phyloP scores from a whole-genome alignment of 2,329 filamentous ascomycete species.

The Byssochlamys sp. region DNA sequence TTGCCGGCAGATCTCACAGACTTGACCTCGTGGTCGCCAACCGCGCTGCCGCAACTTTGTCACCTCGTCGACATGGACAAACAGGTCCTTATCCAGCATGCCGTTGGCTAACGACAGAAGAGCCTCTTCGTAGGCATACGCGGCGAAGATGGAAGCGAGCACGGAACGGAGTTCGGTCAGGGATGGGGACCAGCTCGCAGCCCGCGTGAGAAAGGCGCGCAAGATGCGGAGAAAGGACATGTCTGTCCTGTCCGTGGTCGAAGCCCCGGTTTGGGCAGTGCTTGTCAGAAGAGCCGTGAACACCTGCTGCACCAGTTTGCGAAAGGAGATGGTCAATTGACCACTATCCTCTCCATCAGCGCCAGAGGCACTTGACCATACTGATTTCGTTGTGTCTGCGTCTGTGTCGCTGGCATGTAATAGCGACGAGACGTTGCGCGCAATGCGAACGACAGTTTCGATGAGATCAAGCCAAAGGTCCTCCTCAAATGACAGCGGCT shows the following conservation, averaged over 20 bases:
- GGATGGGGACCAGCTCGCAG: conserved; percentile 71
- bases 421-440: conserved; percentile 52
- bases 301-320: conserved; percentile 74
- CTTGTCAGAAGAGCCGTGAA: conserved; percentile 78
- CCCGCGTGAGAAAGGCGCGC: conserved; percentile 75
- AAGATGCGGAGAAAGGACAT: conserved; percentile 80
- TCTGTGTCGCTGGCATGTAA: conserved; percentile 33
- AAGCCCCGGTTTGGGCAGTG: conserved; percentile 46
- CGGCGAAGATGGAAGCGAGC: conserved; percentile 79
- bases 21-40: conserved; percentile 78
- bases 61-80: conserved; percentile 68
- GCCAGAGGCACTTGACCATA: conserved; percentile 10
- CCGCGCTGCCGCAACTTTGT: conserved; percentile 68
- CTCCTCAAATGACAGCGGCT: conserved; percentile 52
- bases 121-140: conserved; percentile 89
- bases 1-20: conserved; percentile 75
- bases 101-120: conserved; percentile 76
- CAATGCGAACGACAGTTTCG: conserved; percentile 53
- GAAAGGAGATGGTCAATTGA: conserved; percentile 56
- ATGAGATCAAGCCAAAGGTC: conserved; percentile 58
- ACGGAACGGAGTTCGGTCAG: conserved; percentile 78
- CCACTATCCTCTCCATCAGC: conserved; percentile 15
- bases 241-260: conserved; percentile 38
- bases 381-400: conserved; percentile 11
- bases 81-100: conserved; percentile 79